These are phyloP conservation scores for Hypoxylon cercidicola DNA, from an alignment of 495 filamentous ascomycete genomes.

Conservation along the genomic window DNA sequence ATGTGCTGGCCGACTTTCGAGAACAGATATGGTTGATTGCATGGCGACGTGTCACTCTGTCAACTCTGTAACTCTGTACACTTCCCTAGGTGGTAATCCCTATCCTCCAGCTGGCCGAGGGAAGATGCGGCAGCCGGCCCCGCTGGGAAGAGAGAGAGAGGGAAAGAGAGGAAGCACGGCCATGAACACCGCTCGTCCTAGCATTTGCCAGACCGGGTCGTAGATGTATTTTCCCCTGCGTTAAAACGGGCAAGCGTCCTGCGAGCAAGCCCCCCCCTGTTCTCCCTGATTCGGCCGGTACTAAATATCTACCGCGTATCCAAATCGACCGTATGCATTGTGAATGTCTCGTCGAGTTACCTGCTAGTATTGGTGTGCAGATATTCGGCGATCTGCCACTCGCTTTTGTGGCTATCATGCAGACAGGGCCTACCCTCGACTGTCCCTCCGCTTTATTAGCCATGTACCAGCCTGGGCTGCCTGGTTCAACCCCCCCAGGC, in stretches of 20 bases:
- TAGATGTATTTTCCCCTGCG: slow-evolving; percentile 34
- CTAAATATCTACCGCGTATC: slow-evolving; percentile 23
- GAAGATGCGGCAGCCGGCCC: slow-evolving; percentile 26
- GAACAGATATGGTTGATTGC: slow-evolving; percentile 36
- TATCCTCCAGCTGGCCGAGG: slow-evolving; percentile 18
- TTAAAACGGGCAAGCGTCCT: slow-evolving; percentile 28
- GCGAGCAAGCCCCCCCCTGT: slow-evolving; percentile 25
- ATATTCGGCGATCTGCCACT: slow-evolving; percentile 38
- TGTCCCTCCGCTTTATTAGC: slow-evolving; percentile 29
- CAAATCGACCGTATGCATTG: slow-evolving; percentile 30
- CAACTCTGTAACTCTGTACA: slow-evolving; percentile 1
- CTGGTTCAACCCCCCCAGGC: slow-evolving; percentile 31
- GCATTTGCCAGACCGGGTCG: slow-evolving; percentile 31
- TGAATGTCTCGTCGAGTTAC: slow-evolving; percentile 38
- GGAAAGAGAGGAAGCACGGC: neutral
- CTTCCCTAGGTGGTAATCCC: neutral
- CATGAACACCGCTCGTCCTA: slow-evolving; percentile 17
- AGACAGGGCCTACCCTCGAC: slow-evolving; percentile 18
- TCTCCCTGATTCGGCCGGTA: slow-evolving; percentile 37
- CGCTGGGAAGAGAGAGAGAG: slow-evolving; percentile 4
- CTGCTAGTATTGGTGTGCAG: slow-evolving; percentile 24
- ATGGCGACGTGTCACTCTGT: slow-evolving; percentile 34
- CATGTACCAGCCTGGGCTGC: slow-evolving; percentile 11
- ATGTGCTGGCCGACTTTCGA: slow-evolving; percentile 33
- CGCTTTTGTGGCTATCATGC: slow-evolving; percentile 34